A percentile compares a stretch with the other conserved stretches of the same genome.
phyloP scores from a whole-genome alignment of 208 protist genomes.

The Leishmania lainsoni region DNA sequence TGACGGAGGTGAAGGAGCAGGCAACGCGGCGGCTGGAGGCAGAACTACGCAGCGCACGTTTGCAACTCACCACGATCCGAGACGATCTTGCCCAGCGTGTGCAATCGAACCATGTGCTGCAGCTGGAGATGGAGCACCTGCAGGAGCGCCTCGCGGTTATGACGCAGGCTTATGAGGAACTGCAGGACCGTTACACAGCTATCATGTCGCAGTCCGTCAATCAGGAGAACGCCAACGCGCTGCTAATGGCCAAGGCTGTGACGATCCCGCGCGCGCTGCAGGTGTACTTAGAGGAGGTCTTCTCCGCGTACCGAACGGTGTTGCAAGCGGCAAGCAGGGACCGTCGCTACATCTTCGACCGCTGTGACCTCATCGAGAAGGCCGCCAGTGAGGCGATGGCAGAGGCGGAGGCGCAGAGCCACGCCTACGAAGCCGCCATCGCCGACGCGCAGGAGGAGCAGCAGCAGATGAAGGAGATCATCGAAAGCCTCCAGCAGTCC shows the following conservation, averaged over 20 bases:
- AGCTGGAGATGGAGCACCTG: slow-evolving; percentile 53
- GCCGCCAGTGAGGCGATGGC: slow-evolving; percentile 62
- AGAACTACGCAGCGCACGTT: slow-evolving; percentile 43
- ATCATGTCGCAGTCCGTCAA: slow-evolving; percentile 12
- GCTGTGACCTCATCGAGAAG: slow-evolving; percentile 58
- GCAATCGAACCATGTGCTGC: slow-evolving; percentile 40
- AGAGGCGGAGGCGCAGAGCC: slow-evolving; percentile 60
- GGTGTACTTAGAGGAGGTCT: slow-evolving; percentile 35
- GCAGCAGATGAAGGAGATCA: slow-evolving; percentile 46
- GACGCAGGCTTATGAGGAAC: slow-evolving; percentile 39
- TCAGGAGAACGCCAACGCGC: slow-evolving; percentile 39
- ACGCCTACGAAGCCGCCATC: slow-evolving; percentile 47
- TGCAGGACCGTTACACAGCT: slow-evolving; percentile 31
- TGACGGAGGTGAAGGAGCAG: slow-evolving; percentile 51
- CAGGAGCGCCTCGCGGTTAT: slow-evolving; percentile 45
- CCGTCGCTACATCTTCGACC: slow-evolving; percentile 39
- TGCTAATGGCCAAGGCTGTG: slow-evolving; percentile 61
- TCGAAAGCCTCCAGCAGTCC: slow-evolving; percentile 41
- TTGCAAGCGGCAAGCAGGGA: slow-evolving; percentile 35
- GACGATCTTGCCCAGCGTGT: slow-evolving; percentile 58
- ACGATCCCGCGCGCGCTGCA: slow-evolving; percentile 44
- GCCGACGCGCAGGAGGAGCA: slow-evolving; percentile 64
- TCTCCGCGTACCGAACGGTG: slow-evolving; percentile 34
- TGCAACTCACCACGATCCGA: slow-evolving; percentile 44
- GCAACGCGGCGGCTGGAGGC: slow-evolving; percentile 46